Percentiles rank a stretch among this genome's conserved stretches.
phyloP scores from a whole-genome alignment of 2,329 filamentous ascomycete species.

The Alternaria sp. region DNA sequence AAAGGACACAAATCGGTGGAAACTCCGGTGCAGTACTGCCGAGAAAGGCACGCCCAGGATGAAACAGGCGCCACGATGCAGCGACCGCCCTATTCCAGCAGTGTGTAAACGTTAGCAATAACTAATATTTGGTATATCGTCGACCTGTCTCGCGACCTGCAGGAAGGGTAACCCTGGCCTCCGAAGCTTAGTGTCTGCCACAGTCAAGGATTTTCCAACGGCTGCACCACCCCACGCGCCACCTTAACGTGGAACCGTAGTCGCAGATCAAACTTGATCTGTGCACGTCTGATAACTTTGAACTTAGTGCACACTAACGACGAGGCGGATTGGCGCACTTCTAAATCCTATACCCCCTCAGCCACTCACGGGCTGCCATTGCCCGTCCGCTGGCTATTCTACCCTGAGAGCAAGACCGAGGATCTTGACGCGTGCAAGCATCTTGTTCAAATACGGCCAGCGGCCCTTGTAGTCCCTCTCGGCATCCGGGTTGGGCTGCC shows the following conservation, averaged over 20 bases:
- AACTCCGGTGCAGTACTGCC: conserved; percentile 10
- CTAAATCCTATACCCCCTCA: conserved; percentile 7
- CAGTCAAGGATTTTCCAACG: conserved; percentile 28
- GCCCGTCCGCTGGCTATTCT: conserved; percentile 15
- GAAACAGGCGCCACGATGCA: conserved; percentile 11
- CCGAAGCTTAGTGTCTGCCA: conserved; percentile 30
- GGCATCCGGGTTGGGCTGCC: conserved; percentile 23
- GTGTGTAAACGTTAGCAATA: conserved; percentile 5
- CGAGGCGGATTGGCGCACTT: conserved; percentile 32
- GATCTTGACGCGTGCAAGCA: conserved; percentile 34
- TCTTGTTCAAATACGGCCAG: conserved; percentile 27
- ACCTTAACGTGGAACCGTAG: conserved; percentile 39
- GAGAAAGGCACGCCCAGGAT: conserved; percentile 9
- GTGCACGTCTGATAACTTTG: conserved; percentile 30
- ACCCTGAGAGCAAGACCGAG: conserved; percentile 16
- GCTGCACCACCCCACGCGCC: conserved; percentile 36
- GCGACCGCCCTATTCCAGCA: conserved; percentile 1
- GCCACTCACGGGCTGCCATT: conserved; percentile 13
- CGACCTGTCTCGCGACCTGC: conserved; percentile 23
- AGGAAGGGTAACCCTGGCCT: conserved; percentile 16
- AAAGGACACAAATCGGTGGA: conserved; percentile 16
- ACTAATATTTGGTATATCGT: conserved; percentile 2
- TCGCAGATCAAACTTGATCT: conserved; percentile 40
- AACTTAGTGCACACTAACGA: conserved; percentile 24
- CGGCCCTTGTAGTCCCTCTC: conserved; percentile 24